Conservation (phyloP, 148 eudicot species). For the Linanthus parryae region DNA sequence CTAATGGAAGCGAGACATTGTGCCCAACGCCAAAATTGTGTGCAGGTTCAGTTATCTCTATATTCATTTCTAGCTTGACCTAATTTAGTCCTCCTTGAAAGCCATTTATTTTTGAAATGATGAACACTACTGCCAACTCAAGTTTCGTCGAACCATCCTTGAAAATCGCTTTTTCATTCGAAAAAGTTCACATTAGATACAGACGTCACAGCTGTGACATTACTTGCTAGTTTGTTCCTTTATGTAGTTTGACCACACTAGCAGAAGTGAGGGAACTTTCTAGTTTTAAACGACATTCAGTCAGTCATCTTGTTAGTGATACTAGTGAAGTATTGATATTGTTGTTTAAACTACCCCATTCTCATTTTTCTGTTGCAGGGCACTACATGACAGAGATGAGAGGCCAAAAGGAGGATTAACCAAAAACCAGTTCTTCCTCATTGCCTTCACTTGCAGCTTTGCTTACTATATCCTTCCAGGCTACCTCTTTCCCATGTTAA, state of each 20-base stretch:
- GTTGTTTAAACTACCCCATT: neutral
- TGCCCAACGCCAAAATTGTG: too few relatives aligned
- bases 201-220: neutral
- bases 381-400: constrained; percentile 72
- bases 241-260: neutral
- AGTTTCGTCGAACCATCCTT: too few relatives aligned
- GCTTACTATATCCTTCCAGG: constrained; percentile 70
- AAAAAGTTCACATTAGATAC: neutral
- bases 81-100: too few relatives aligned
- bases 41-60: too few relatives aligned
- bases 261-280: too few relatives aligned
- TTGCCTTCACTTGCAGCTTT: constrained; percentile 53
- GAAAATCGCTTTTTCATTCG: neutral
- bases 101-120: too few relatives aligned
- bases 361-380: constrained; percentile 36
- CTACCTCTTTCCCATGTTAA: constrained; percentile 60
- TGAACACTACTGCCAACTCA: too few relatives aligned
- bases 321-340: neutral
- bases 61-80: too few relatives aligned
- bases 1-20: too few relatives aligned
- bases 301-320: too few relatives aligned
- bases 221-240: neutral
- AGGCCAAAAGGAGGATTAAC: constrained; percentile 51
- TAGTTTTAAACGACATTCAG: too few relatives aligned
- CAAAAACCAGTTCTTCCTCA: constrained; percentile 70